phyloP scores from a whole-genome alignment of 1,284 basidiomycete genomes.

The Fomitopsis pinicola region DNA sequence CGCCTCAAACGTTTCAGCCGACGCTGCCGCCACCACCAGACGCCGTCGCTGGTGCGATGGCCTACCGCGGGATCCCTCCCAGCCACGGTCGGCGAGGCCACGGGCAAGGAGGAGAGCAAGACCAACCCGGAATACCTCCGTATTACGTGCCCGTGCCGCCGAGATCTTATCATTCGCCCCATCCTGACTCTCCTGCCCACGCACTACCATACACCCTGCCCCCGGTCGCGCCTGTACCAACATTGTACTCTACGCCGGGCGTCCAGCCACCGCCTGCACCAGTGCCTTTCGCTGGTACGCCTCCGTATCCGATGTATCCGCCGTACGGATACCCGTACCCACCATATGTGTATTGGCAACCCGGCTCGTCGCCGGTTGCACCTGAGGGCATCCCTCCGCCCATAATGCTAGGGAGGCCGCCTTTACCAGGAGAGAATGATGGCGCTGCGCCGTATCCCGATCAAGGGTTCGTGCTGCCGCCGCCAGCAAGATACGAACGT shows the following conservation, averaged over 20 bases:
- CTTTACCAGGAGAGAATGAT: slow-evolving; percentile 28
- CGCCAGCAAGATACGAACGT: slow-evolving; percentile 9
- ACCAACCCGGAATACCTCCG: slow-evolving; percentile 7
- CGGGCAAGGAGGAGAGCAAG: slow-evolving; percentile 8
- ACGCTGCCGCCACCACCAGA: slow-evolving; percentile 11
- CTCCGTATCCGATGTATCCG: slow-evolving; percentile 26
- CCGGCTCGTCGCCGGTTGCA: slow-evolving; percentile 4
- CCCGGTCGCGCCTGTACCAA: slow-evolving; percentile 17
- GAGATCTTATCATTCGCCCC: slow-evolving; percentile 16
- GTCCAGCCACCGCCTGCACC: slow-evolving; percentile 7
- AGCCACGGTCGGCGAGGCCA: slow-evolving; percentile 6
- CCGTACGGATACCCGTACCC: slow-evolving; percentile 19
- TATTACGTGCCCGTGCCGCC: slow-evolving; percentile 9
- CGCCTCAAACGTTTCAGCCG: slow-evolving; percentile 20
- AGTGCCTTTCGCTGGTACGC: slow-evolving; percentile 20
- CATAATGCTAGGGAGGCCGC: slow-evolving; percentile 25
- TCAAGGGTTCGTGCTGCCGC: slow-evolving; percentile 19
- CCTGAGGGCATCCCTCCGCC: slow-evolving; percentile 25
- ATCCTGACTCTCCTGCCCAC: slow-evolving; percentile 18
- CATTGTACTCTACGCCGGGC: slow-evolving; percentile 2
- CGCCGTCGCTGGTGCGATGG: neutral
- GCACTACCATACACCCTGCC: slow-evolving; percentile 20
- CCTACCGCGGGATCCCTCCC: slow-evolving; percentile 9
- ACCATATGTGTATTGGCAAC: slow-evolving; percentile 21
- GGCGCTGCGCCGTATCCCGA: slow-evolving; percentile 30